A percentile compares a stretch with the other conserved stretches of the same genome.
phyloP scores from a whole-genome alignment of 2,329 filamentous ascomycete genomes.

The Diaporthe sp. region DNA sequence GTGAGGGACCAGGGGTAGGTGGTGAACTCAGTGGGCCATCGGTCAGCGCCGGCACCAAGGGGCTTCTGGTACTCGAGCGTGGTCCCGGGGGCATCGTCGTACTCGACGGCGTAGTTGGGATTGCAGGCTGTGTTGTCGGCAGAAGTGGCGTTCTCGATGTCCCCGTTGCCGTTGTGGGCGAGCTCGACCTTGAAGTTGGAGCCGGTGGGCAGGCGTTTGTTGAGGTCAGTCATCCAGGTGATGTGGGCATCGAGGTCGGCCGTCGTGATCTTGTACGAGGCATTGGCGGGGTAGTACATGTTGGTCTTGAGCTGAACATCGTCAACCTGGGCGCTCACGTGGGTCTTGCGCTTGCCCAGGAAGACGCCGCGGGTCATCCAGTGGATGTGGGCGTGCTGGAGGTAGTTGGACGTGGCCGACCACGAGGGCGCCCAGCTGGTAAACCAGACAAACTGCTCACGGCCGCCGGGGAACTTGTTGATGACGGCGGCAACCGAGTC shows the following conservation, averaged over 20 bases:
- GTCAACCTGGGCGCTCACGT: conserved; percentile 1
- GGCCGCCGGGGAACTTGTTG: not conserved
- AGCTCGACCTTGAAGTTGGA: conserved; percentile 20
- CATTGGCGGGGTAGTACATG: not conserved
- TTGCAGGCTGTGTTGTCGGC: not conserved
- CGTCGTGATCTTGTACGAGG: conserved; percentile 11
- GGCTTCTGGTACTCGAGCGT: conserved; percentile 18
- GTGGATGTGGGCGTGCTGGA: conserved; percentile 12
- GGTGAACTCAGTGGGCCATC: not conserved
- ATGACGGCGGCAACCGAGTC: conserved; percentile 4
- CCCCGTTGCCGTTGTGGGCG: conserved; percentile 14
- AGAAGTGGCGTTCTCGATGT: not conserved
- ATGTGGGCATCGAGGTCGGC: not conserved
- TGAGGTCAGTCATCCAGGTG: conserved; percentile 12
- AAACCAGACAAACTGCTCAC: conserved; percentile 18
- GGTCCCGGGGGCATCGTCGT: not conserved
- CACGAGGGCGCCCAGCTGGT: conserved; percentile 14
- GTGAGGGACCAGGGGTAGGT: not conserved
- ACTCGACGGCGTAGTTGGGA: not conserved
- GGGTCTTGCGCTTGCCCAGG: conserved; percentile 18
- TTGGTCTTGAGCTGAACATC: not conserved
- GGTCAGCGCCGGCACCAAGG: not conserved
- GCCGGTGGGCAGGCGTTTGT: not conserved
- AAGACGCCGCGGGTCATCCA: conserved; percentile 18
- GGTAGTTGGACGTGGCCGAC: conserved; percentile 19